A percentile compares a stretch with the other conserved stretches of the same genome.
These are phyloP conservation scores for Gaertneriomyces semiglobifer DNA, from an alignment of 192 early-diverging fungal species.

Conservation along the genomic window DNA sequence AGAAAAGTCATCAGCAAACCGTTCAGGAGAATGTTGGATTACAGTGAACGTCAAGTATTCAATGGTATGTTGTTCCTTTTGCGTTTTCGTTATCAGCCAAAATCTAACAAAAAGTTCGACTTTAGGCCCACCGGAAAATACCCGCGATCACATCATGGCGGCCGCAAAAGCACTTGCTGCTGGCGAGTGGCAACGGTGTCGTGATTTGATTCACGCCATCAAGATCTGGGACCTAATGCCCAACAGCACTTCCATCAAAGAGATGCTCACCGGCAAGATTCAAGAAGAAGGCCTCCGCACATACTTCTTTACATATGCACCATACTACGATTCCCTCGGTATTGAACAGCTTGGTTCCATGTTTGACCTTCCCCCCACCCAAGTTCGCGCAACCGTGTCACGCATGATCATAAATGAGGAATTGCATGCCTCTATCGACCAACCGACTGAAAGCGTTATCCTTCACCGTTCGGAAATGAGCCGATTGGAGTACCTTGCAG, in stretches of 20 bases:
- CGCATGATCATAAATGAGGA: constrained; percentile 96
- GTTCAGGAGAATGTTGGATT: constrained; percentile 92
- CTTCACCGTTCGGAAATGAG: constrained; percentile 67
- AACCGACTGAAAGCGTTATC: constrained; percentile 73
- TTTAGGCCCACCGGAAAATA: constrained; percentile 90
- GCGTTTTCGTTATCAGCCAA: constrained; percentile 3
- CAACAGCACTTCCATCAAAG: constrained; percentile 77
- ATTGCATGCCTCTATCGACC: constrained; percentile 82
- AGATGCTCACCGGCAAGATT: constrained; percentile 86
- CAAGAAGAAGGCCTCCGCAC: constrained; percentile 95
- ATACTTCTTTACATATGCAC: constrained; percentile 89
- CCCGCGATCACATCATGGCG: constrained; percentile 97
- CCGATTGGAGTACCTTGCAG: constrained; percentile 77
- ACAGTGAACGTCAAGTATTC: constrained; percentile 94
- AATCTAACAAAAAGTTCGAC: neutral
- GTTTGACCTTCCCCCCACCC: constrained; percentile 72
- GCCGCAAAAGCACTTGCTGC: constrained; percentile 85
- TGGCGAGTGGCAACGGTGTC: constrained; percentile 90
- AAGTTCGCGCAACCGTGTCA: constrained; percentile 73
- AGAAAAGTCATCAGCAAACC: constrained; percentile 78
- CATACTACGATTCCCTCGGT: constrained; percentile 85
- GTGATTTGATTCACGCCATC: constrained; percentile 81
- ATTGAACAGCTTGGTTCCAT: constrained; percentile 77
- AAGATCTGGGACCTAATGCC: constrained; percentile 96
- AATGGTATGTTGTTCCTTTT: constrained; percentile 51